Percentiles rank a stretch among this genome's conserved stretches.
Evolutionary conservation across 495 filamentous ascomycete species (phyloP).

Genomic region (Cryomyces minteri): DNA sequence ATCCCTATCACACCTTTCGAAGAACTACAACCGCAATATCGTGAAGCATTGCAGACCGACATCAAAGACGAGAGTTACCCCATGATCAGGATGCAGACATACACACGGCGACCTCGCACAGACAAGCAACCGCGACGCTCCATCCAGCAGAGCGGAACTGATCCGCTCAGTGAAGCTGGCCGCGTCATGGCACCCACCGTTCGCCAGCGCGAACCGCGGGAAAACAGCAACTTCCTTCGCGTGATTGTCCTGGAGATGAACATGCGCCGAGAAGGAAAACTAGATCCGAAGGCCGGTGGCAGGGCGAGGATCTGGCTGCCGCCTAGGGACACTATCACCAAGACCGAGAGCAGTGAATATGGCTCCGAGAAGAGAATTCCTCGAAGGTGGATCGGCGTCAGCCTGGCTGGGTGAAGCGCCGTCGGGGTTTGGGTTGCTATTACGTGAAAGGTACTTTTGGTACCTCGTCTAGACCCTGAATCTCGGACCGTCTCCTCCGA

Average conservation of each 20-base stretch:
- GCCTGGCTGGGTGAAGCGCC: too few relatives aligned
- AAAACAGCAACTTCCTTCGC: conserved; percentile 87
- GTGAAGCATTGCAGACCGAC: not conserved
- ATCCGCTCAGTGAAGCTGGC: conserved; percentile 15
- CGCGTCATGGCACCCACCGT: conserved; percentile 24
- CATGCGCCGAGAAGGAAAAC: conserved; percentile 81
- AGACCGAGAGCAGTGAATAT: too few relatives aligned
- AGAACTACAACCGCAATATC: not conserved
- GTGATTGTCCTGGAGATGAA: conserved; percentile 94
- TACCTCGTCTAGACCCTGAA: too few relatives aligned
- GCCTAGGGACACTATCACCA: conserved; percentile 53
- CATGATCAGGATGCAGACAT: conserved; percentile 23
- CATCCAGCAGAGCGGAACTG: not conserved
- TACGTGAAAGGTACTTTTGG: too few relatives aligned
- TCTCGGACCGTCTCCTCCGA: too few relatives aligned
- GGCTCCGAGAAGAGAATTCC: too few relatives aligned
- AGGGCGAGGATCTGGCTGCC: conserved; percentile 76
- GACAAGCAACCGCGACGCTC: conserved; percentile 1
- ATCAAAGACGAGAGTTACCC: conserved; percentile 1
- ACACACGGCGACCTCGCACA: conserved; percentile 10
- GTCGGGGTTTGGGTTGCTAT: too few relatives aligned
- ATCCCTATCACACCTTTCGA: conserved; percentile 27
- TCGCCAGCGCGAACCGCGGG: conserved; percentile 73
- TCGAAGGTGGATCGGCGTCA: too few relatives aligned
- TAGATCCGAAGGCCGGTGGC: conserved; percentile 68